phyloP scores from a whole-genome alignment of 139 green algal genomes.

The Desmodesmus armatus region DNA sequence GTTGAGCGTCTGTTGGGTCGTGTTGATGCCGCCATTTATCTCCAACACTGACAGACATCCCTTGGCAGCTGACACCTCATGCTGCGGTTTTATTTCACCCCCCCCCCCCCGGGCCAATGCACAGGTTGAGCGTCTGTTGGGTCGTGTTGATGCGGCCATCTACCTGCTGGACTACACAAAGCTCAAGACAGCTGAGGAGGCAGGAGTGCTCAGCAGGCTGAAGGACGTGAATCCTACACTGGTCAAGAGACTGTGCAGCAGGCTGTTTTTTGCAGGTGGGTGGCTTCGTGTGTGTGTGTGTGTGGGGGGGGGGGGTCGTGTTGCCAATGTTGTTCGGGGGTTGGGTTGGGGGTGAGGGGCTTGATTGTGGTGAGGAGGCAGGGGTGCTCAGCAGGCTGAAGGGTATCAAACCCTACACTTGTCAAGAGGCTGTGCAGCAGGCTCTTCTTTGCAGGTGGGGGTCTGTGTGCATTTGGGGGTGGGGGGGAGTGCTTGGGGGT shows the following conservation, averaged over 20 bases:
- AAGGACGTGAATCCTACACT: conserved; percentile 76
- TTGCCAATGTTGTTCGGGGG: no score
- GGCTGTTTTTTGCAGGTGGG: conserved; percentile 74
- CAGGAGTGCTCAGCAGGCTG: conserved; percentile 67
- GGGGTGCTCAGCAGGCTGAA: conserved; percentile 67
- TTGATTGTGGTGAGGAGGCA: no score
- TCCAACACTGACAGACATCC: no score
- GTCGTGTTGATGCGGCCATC: conserved; percentile 71
- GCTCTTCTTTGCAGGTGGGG: conserved; percentile 73
- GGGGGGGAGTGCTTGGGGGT: no score
- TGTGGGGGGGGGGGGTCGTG: no score
- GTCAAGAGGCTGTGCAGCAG: conserved; percentile 64
- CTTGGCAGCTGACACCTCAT: no score
- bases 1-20: conserved; percentile 80
- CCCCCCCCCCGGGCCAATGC: no score
- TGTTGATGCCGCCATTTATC: conserved; percentile 75
- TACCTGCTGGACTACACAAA: conserved; percentile 89
- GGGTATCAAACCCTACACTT: conserved; percentile 76
- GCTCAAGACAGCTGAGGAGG: conserved; percentile 83
- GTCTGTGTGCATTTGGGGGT: no score
- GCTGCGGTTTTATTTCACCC: no score
- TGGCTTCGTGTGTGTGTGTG: no score
- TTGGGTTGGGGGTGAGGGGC: no score
- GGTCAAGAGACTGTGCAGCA: conserved; percentile 62
- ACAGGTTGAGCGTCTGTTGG: conserved; percentile 82